Percentiles rank a stretch among this genome's conserved stretches.
Conservation (phyloP, 2,329 filamentous ascomycete species). For the Exophiala oligosperma region DNA sequence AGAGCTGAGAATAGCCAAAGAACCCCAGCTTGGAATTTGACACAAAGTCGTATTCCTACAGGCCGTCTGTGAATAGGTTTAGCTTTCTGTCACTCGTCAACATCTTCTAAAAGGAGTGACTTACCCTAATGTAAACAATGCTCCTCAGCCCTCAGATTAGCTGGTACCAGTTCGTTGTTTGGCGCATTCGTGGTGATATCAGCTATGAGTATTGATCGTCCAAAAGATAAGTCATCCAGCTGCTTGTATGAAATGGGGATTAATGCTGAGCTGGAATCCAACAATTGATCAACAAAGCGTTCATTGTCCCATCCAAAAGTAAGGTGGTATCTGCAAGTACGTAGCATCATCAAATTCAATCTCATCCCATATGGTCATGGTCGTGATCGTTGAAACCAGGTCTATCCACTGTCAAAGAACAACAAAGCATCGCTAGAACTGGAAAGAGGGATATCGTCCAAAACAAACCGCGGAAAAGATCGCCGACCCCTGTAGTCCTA, state of each 20-base stretch:
- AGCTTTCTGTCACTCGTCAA: neutral
- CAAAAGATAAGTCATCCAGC: too few species aligned
- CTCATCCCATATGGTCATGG: neutral
- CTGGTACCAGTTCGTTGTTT: too few species aligned
- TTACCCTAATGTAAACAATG: too few species aligned
- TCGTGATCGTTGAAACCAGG: slow-evolving; percentile 1
- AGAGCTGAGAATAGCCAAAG: too few species aligned
- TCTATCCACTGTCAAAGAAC: slow-evolving; percentile 7
- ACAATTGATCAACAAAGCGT: neutral
- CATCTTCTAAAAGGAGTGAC: neutral
- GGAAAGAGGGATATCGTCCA: slow-evolving; percentile 1
- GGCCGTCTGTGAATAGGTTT: neutral
- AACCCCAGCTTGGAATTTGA: too few species aligned
- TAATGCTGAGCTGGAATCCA: neutral
- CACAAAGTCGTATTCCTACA: too few species aligned
- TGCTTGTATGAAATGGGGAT: too few species aligned
- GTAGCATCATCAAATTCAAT: neutral
- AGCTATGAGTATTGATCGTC: too few species aligned
- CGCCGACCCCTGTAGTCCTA: neutral
- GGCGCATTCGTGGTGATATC: too few species aligned
- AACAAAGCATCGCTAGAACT: neutral
- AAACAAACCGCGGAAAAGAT: neutral
- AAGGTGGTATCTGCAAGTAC: slow-evolving; percentile 13
- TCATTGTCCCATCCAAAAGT: neutral
- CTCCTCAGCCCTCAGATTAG: too few species aligned